Percentiles rank a stretch among this genome's conserved stretches.
Conservation (phyloP, 768 basidiomycete genomes). For the Candolleomyces eurysporus region DNA sequence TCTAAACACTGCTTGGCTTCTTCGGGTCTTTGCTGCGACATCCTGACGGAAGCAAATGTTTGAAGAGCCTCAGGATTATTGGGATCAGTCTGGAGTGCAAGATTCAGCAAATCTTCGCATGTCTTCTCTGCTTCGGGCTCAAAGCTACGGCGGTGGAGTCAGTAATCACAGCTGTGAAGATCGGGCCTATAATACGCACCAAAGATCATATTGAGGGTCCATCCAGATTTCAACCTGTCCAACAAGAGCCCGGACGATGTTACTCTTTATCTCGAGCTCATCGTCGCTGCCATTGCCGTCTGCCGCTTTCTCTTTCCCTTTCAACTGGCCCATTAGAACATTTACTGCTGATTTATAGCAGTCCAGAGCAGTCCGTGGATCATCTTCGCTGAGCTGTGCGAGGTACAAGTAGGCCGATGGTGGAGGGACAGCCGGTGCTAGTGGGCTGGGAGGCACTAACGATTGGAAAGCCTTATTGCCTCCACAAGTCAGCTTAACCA, state of each 20-base stretch:
- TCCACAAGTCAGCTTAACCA: neutral
- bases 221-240: conserved; percentile 97
- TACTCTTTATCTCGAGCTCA: conserved; percentile 60
- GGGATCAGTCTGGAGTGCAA: conserved; percentile 74
- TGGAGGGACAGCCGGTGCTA: conserved; percentile 60
- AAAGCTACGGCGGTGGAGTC: conserved; percentile 46
- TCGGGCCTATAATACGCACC: conserved; percentile 44
- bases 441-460: conserved; percentile 58
- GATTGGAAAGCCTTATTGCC: conserved; percentile 55
- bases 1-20: conserved; percentile 74
- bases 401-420: conserved; percentile 87
- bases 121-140: conserved; percentile 79
- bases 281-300: conserved; percentile 37
- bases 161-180: neutral
- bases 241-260: conserved; percentile 75
- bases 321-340: conserved; percentile 62
- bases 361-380: conserved; percentile 68
- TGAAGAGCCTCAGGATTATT: conserved; percentile 79
- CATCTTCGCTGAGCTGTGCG: conserved; percentile 78
- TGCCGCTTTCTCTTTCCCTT: conserved; percentile 66
- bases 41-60: conserved; percentile 78
- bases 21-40: conserved; percentile 82
- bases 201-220: conserved; percentile 85
- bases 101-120: conserved; percentile 72
- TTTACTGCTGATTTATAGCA: conserved; percentile 83